phyloP scores from a whole-genome alignment of 768 basidiomycete genomes.

The Neoboletus subvelutipes region DNA sequence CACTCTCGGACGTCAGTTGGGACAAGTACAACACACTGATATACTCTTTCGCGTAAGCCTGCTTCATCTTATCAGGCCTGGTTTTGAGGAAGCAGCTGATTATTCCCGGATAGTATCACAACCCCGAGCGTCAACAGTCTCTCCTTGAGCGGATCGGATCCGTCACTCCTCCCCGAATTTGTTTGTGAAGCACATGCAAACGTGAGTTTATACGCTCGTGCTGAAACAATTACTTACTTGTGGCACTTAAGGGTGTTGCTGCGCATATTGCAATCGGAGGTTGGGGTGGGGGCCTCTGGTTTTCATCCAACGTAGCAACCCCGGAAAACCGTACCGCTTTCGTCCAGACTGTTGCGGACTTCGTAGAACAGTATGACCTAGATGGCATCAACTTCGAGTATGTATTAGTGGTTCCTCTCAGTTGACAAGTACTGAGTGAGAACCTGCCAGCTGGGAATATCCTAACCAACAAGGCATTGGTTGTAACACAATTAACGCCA shows the following conservation, averaged over 20 bases:
- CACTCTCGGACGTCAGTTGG: slow-evolving; percentile 59
- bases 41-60: slow-evolving; percentile 63
- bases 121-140: slow-evolving; percentile 34
- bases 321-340: slow-evolving; percentile 62
- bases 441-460: slow-evolving; percentile 76
- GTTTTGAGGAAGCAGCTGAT: neutral
- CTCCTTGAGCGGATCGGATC: slow-evolving; percentile 43
- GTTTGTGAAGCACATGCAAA: slow-evolving; percentile 44
- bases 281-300: slow-evolving; percentile 64
- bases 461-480: slow-evolving; percentile 65
- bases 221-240: neutral
- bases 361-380: slow-evolving; percentile 50
- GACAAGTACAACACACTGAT: slow-evolving; percentile 69
- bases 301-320: slow-evolving; percentile 59
- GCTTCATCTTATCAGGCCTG: neutral
- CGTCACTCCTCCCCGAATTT: slow-evolving; percentile 52
- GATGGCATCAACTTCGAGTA: slow-evolving; percentile 51
- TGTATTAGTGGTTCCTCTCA: neutral
- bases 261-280: slow-evolving; percentile 70
- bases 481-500: slow-evolving; percentile 56
- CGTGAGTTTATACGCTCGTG: slow-evolving; percentile 22
- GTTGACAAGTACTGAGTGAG: neutral
- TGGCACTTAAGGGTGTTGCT: slow-evolving; percentile 45
- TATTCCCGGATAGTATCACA: slow-evolving; percentile 27
- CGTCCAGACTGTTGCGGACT: slow-evolving; percentile 49